Evolutionary conservation across 768 basidiomycete species (phyloP).

Genomic region (Phanerochaete sordida): DNA sequence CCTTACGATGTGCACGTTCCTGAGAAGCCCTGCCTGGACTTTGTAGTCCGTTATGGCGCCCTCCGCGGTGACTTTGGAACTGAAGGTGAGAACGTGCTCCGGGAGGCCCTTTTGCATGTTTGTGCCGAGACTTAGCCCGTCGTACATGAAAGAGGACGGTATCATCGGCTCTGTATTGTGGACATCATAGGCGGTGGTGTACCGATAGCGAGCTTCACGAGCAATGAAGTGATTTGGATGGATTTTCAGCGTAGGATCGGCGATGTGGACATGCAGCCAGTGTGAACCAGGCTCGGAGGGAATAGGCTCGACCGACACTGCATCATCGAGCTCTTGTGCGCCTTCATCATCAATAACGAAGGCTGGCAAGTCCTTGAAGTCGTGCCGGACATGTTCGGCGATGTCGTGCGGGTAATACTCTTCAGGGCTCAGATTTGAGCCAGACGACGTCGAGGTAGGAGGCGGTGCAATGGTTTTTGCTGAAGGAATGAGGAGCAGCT

Average conservation of each 20-base stretch:
- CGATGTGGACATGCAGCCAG: constrained; percentile 92
- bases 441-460: constrained; percentile 5
- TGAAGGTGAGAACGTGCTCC: constrained; percentile 77
- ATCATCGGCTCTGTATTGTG: constrained; percentile 71
- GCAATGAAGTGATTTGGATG: constrained; percentile 67
- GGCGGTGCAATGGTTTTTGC: constrained; percentile 22
- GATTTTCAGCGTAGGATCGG: constrained; percentile 83
- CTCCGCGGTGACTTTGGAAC: constrained; percentile 54
- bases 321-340: constrained; percentile 93
- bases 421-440: constrained; percentile 46
- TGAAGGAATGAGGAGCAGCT: background rate
- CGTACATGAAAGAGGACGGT: constrained; percentile 53
- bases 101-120: constrained; percentile 26
- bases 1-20: constrained; percentile 57
- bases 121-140: constrained; percentile 47
- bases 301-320: constrained; percentile 76
- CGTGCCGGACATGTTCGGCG: constrained; percentile 71
- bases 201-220: constrained; percentile 48
- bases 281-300: constrained; percentile 49
- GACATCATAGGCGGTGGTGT: constrained; percentile 58
- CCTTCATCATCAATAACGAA: constrained; percentile 81
- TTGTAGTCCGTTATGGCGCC: constrained; percentile 70
- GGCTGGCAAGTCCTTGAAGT: constrained; percentile 77
- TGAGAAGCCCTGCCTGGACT: constrained; percentile 70
- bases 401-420: constrained; percentile 65